Percentiles rank a stretch among this genome's conserved stretches.
Conservation (phyloP, 2,329 filamentous ascomycete species). For the Berkeleyomyces basicola region DNA sequence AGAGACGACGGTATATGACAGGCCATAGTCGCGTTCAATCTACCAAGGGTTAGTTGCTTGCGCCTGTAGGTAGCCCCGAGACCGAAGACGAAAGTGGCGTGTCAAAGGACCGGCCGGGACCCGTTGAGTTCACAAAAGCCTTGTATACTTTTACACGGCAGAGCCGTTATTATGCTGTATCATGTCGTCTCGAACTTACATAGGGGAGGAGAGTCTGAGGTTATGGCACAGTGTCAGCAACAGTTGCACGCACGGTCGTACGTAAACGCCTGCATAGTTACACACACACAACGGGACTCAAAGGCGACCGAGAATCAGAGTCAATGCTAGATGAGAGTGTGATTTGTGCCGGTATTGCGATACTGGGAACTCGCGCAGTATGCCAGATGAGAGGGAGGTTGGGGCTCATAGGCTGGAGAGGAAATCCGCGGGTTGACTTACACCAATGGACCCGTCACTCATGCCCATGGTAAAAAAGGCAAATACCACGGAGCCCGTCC, state of each 20-base stretch:
- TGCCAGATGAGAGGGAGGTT: too few relatives aligned
- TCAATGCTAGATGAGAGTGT: neutral
- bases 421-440: constrained; percentile 21
- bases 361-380: too few relatives aligned
- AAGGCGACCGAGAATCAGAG: too few relatives aligned
- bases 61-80: neutral
- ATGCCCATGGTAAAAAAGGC: constrained; percentile 49
- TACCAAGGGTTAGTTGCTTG: neutral
- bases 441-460: constrained; percentile 50
- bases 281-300: neutral
- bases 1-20: constrained; percentile 46
- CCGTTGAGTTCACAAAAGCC: neutral
- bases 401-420: neutral
- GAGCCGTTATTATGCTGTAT: neutral
- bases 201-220: constrained; percentile 31
- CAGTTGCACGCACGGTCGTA: neutral
- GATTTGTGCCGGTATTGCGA: neutral
- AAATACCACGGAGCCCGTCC: constrained; percentile 42
- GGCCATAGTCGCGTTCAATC: constrained; percentile 33
- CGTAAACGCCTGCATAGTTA: neutral
- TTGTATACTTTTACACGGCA: neutral
- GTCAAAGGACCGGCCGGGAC: neutral
- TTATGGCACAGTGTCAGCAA: constrained; percentile 1
- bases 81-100: neutral
- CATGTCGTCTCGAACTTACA: constrained; percentile 19